Evolutionary conservation across 2,329 filamentous ascomycete genomes (phyloP).

Genomic region (Claviceps arundinis): DNA sequence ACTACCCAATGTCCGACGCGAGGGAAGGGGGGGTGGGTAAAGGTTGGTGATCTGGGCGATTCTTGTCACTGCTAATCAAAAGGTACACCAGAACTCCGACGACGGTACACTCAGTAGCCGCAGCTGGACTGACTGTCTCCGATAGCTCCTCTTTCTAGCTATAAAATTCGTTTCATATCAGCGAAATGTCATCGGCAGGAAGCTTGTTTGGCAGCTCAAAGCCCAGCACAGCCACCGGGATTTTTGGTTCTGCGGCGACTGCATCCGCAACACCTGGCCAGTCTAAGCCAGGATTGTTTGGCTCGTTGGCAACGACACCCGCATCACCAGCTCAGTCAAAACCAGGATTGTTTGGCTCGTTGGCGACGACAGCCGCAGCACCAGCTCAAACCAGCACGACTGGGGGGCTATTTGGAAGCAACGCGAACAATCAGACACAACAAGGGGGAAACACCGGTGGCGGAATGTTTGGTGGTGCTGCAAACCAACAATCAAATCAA

Average conservation of each 20-base stretch:
- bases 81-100: conserved; percentile 11
- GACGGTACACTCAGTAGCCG: conserved; percentile 19
- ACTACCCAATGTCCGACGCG: no score
- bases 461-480: conserved; percentile 3
- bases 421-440: conserved; percentile 9
- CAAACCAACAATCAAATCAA: conserved; percentile 14
- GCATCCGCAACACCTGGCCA: no score
- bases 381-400: conserved; percentile 8
- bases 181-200: conserved; percentile 23
- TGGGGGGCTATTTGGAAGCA: conserved; percentile 16
- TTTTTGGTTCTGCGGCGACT: conserved; percentile 18
- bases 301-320: conserved; percentile 10
- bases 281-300: conserved; percentile 14
- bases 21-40: no score
- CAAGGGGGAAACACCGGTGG: neutral
- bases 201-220: conserved; percentile 22
- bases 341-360: conserved; percentile 17
- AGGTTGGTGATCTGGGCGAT: no score
- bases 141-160: conserved; percentile 15
- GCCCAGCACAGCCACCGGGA: conserved; percentile 14
- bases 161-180: conserved; percentile 12
- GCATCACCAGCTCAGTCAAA: no score
- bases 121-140: conserved; percentile 25
- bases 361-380: conserved; percentile 12
- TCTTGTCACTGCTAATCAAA: neutral